Evolutionary conservation across 352 stramenopile species (phyloP), one percentile per base, ranked within the genome.

Genomic region (Globisporangium parvum): DNA sequence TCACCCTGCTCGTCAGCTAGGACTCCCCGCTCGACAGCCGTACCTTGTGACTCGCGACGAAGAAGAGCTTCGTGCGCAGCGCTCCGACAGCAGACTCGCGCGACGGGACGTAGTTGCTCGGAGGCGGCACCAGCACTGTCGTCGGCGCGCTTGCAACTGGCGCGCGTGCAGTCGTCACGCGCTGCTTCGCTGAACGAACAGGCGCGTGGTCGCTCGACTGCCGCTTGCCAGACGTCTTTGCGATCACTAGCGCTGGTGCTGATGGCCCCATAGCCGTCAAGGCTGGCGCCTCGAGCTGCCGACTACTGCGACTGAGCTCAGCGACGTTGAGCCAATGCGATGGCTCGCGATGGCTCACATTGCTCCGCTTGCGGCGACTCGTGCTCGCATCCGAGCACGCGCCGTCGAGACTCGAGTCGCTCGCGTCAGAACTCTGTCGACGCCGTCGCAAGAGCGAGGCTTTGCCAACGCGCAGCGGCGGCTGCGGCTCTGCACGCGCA

Each of bases 41-140:
- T 20, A 85, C 80, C 77, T 91, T 88, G 54, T 73, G 77, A 3
- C 77, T 88, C 3, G 80, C 85, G 0, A 71, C 80, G 57, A 91
- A 91, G 59, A 91, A 91, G 9, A 91, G 60, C 41, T 73, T 85
- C 20, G 68, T 68, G 18, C 62, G 47, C 41, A 33, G 14, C 11
- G 31, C 31, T n/a, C 44, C 18, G 3, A 20, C 24, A 6, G 46
- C 24, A 5, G 35, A 14, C 31, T 37, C 5, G 46, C 39, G 24
- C 23, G 46, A 24, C 5, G 46, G 21, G 46, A 51, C 31, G 31
- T 14, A 10, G 31, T 8, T 37, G 31, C 31, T 37, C 15, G 45
- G 48, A 28, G 48, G 14, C n/a, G 48, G 24, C 31, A 21, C 23
- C 18, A 20, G n/a, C 6, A 49, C 14, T 14, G 28, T 14, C 48